Conservation (phyloP, 805 yeast species). For the Ascoidea asiatica region DNA sequence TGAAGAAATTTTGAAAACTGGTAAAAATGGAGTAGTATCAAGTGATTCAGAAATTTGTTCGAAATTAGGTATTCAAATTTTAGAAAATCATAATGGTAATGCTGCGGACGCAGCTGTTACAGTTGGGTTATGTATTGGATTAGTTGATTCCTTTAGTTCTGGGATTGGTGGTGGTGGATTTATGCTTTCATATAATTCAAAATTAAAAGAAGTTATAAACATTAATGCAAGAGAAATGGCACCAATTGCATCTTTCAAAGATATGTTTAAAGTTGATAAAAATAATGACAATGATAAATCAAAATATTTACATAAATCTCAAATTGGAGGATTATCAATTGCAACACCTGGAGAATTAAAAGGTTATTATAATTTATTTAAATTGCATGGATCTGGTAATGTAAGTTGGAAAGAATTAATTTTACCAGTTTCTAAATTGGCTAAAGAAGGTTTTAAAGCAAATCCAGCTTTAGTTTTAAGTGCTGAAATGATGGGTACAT, state of each 20-base stretch:
- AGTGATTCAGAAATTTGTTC: constrained; percentile 56
- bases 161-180: constrained; percentile 94
- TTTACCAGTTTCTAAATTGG: constrained; percentile 59
- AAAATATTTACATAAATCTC: constrained; percentile 20
- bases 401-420: constrained; percentile 62
- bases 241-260: constrained; percentile 43
- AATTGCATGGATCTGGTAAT: constrained; percentile 55
- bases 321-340: constrained; percentile 76
- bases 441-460: constrained; percentile 50
- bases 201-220: constrained; percentile 35
- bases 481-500: constrained; percentile 24
- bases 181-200: constrained; percentile 29
- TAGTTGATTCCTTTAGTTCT: constrained; percentile 67
- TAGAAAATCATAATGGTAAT: constrained; percentile 44
- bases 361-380: constrained; percentile 57
- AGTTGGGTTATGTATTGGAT: constrained; percentile 78
- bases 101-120: constrained; percentile 94
- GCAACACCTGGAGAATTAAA: constrained; percentile 87
- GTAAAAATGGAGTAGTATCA: constrained; percentile 47
- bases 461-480: constrained; percentile 25
- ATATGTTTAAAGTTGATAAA: constrained; percentile 40
- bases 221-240: constrained; percentile 89
- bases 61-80: constrained; percentile 41
- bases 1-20: constrained; percentile 22
- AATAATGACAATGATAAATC: neutral